Base-by-base conservation (phyloP, 139 green algal species). In the Yamagishiella unicocca region DNA sequence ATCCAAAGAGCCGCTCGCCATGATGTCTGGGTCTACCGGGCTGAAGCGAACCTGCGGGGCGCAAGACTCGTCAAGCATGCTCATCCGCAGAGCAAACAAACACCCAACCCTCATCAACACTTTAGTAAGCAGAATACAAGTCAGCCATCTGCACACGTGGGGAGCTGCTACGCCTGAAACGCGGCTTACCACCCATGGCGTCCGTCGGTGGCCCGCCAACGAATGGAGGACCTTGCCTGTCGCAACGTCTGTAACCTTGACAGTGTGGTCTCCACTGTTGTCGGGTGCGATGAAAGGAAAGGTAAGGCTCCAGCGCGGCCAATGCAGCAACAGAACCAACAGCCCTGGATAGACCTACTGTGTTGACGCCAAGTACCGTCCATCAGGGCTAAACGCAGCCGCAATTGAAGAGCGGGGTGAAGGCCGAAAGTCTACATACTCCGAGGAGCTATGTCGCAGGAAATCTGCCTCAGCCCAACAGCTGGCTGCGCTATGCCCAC, bases 261-360 rank as follows among this genome's bases (percentile, higher is more conserved):
- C 96, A 1, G 96, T 99, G 88, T 99, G 96, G 79, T 99, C 96
- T 22, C 96, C 96, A 83, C 95, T 98, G 94, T 55, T 78, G 22
- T 12, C 17, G n/a, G n/a, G n/a, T n/a, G n/a, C n/a, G n/a, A n/a
- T n/a, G n/a, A n/a, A n/a, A n/a, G n/a, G n/a, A n/a, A n/a, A n/a
- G n/a, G n/a, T n/a, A n/a, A n/a, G n/a, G n/a, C n/a, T n/a, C n/a
- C n/a, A n/a, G n/a, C n/a, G n/a, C n/a, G n/a, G n/a, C n/a, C n/a
- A n/a, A n/a, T n/a, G n/a, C n/a, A n/a, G n/a, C n/a, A n/a, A n/a
- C n/a, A n/a, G n/a, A n/a, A n/a, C n/a, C n/a, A 12, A 58, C 50
- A 58, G 50, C 17, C 50, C 50, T 58, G 12, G 17, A 12, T 25
- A 58, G 17, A 58, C 94, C 88, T 79, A 98, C 96, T 99, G 96